Percentiles rank a stretch among this genome's conserved stretches.
Conservation (phyloP, 148 eudicot genomes). For the Vaccinium corymbosum region DNA sequence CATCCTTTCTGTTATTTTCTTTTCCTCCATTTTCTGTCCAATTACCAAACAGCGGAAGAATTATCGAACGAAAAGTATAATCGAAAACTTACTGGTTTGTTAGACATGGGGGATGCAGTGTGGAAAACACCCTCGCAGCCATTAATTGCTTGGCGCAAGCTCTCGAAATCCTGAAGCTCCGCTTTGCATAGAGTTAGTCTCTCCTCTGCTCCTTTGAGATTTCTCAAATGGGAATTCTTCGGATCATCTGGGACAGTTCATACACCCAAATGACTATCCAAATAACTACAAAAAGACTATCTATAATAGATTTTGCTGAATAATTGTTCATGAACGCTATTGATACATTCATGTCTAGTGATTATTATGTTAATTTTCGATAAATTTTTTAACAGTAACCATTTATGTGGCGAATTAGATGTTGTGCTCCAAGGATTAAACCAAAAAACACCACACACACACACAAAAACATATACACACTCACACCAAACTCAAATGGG, state of each 20-base stretch:
- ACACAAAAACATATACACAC: too few species aligned
- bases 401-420: too few species aligned
- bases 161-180: slow-evolving; percentile 74
- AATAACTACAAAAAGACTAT: neutral
- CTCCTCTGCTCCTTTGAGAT: slow-evolving; percentile 82
- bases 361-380: too few species aligned
- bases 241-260: slow-evolving; percentile 57
- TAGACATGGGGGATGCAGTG: slow-evolving; percentile 91
- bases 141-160: slow-evolving; percentile 64
- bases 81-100: slow-evolving; percentile 62
- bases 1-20: neutral
- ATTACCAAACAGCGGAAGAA: neutral
- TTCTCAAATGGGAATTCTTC: slow-evolving; percentile 76
- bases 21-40: neutral
- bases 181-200: slow-evolving; percentile 72
- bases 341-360: too few species aligned
- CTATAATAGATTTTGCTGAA: too few species aligned
- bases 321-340: too few species aligned
- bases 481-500: too few species aligned
- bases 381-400: too few species aligned
- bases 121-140: slow-evolving; percentile 94
- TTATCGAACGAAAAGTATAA: neutral
- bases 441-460: too few species aligned
- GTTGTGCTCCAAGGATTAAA: too few species aligned
- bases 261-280: neutral